Conservation (phyloP, 2,329 filamentous ascomycete genomes). For the Allantophomopsis cytisporea region DNA sequence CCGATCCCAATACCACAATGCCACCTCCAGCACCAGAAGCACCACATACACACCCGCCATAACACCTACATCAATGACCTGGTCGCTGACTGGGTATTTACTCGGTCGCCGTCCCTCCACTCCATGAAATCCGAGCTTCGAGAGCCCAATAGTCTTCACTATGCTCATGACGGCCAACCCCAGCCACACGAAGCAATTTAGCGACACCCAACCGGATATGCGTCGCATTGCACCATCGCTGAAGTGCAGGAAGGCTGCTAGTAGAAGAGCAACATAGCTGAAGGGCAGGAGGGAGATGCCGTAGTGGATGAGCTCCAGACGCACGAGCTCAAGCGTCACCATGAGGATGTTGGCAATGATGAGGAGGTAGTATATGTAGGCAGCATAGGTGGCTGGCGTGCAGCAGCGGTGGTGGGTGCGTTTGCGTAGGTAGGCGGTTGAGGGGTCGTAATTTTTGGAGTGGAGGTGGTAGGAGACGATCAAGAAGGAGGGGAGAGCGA, state of each 20-base stretch:
- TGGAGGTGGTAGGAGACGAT: slow-evolving; percentile 7
- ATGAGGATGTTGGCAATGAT: slow-evolving; percentile 17
- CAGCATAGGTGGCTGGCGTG: background rate
- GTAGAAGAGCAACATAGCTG: slow-evolving; percentile 16
- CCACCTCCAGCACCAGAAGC: slow-evolving; percentile 14
- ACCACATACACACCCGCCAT: slow-evolving; percentile 20
- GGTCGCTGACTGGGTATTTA: slow-evolving; percentile 18
- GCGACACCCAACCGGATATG: slow-evolving; percentile 11
- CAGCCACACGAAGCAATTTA: slow-evolving; percentile 17
- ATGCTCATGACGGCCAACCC: slow-evolving; percentile 14
- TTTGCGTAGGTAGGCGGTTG: slow-evolving; percentile 9
- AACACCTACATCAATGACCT: slow-evolving; percentile 19
- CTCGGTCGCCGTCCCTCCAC: slow-evolving; percentile 11
- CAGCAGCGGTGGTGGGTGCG: slow-evolving; percentile 1
- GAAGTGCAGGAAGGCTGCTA: slow-evolving; percentile 11
- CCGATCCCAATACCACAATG: slow-evolving; percentile 8
- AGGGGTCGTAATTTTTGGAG: slow-evolving; percentile 9
- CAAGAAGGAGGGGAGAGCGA: slow-evolving; percentile 13
- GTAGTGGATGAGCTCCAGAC: slow-evolving; percentile 15
- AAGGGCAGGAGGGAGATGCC: slow-evolving; percentile 21
- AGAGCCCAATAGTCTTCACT: slow-evolving; percentile 16
- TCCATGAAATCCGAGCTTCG: slow-evolving; percentile 10
- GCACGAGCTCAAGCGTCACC: slow-evolving; percentile 19
- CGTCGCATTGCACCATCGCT: slow-evolving; percentile 10
- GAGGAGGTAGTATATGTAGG: slow-evolving; percentile 16